These are phyloP conservation scores for Colletotrichum endophyticum DNA, from an alignment of 2,329 filamentous ascomycete genomes.

Conservation along the genomic window DNA sequence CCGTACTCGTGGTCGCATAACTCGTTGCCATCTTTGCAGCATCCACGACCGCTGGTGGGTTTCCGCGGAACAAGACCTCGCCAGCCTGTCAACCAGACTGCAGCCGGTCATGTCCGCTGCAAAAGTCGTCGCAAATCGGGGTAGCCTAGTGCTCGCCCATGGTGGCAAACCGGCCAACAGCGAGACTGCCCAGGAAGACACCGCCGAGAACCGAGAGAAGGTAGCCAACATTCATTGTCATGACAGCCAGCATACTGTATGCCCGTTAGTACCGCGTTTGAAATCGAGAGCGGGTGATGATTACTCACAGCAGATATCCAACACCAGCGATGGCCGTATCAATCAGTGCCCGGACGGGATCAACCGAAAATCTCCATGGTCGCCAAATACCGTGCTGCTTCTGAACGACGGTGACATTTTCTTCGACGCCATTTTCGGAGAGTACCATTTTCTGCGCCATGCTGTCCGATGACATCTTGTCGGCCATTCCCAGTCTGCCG, in stretches of 20 bases:
- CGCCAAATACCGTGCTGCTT: constrained; percentile 55
- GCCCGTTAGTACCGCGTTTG: neutral
- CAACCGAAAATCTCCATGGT: constrained; percentile 84
- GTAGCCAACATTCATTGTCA: constrained; percentile 88
- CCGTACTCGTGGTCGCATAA: neutral
- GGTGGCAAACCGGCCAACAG: constrained; percentile 72
- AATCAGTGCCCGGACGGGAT: constrained; percentile 74
- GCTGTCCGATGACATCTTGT: constrained; percentile 62
- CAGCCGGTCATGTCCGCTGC: neutral
- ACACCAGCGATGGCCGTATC: constrained; percentile 77
- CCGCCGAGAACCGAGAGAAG: constrained; percentile 81
- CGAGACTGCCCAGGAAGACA: constrained; percentile 85
- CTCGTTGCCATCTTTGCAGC: neutral
- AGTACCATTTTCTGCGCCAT: constrained; percentile 70
- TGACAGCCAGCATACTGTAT: constrained; percentile 85
- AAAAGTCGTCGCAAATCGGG: neutral
- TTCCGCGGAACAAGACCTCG: neutral
- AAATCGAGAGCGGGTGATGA: no score
- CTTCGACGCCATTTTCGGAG: constrained; percentile 79
- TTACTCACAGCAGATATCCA: constrained; percentile 83
- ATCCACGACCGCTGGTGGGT: neutral
- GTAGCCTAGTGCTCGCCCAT: constrained; percentile 50
- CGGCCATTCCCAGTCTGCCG: constrained; percentile 64
- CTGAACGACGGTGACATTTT: constrained; percentile 77
- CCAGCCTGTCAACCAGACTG: neutral